phyloP scores from a whole-genome alignment of 441 rosid species.

The Brassica balearica region DNA sequence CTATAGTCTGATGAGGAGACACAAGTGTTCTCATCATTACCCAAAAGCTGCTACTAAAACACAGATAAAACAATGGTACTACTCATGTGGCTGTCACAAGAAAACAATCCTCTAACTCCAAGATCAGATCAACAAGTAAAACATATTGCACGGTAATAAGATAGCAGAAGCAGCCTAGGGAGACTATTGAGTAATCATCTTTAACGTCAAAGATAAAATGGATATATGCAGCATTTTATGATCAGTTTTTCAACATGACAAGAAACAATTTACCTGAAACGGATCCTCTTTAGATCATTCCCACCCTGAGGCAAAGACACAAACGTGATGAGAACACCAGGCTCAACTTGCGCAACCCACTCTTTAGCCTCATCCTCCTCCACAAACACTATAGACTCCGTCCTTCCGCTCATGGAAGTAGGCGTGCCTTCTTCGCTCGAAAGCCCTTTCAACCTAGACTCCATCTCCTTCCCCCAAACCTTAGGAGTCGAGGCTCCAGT shows the following conservation, averaged over 20 bases:
- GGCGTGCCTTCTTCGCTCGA: constrained; percentile 93
- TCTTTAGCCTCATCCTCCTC: constrained; percentile 88
- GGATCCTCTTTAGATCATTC: constrained; percentile 86
- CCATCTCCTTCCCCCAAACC: constrained; percentile 80
- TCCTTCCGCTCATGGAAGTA: constrained; percentile 73
- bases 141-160: not conserved
- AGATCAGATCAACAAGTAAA: not conserved
- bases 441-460: constrained; percentile 70
- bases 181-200: too few species aligned
- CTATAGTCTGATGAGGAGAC: not conserved
- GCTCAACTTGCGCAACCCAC: constrained; percentile 98
- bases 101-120: constrained; percentile 19
- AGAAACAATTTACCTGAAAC: constrained; percentile 61
- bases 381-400: constrained; percentile 71
- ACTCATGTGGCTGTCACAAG: constrained; percentile 7
- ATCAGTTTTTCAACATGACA: not conserved
- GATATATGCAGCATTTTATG: not conserved
- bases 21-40: not conserved
- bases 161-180: not conserved
- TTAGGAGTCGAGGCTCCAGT: constrained; percentile 66
- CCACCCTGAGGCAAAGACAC: constrained; percentile 84
- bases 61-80: not conserved
- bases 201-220: too few species aligned
- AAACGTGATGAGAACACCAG: constrained; percentile 89
- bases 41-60: not conserved